Evolutionary conservation across 495 filamentous ascomycete genomes (phyloP), one percentile per base, ranked within the genome.

Genomic region (Daldinia bambusicola): DNA sequence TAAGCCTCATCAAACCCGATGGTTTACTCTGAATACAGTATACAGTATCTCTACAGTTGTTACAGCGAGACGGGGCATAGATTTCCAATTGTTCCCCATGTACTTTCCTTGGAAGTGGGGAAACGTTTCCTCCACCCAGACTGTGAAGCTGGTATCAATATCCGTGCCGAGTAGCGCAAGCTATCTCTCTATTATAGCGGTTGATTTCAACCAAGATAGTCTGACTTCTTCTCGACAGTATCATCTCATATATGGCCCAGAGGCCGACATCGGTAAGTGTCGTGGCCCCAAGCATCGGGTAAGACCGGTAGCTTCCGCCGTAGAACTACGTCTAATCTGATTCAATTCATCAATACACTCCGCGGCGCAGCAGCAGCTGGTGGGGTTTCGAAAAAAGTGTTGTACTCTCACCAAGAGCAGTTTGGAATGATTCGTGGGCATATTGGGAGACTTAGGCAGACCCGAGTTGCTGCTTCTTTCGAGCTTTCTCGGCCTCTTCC

Each of bases 401-500:
- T 63, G 41, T 50, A 8, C 14, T n/a, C 22, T 10, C 32, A 43
- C 55, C 31, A 61, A 22, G 40, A 13, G 52, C 4, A 8, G 20
- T 53, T 52, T 41, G 37, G 22, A 55, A 52, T 52, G 31, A 55
- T 55, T 53, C 67, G 13, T 6, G 43, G 18, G 16, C 59, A 37
- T 20, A 59, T 51, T 71, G 36, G 22, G n/a, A 63, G 59, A 57
- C 50, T 50, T 12, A n/a, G 43, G 58, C 22, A 31, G 70, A 22
- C n/a, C 61, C 56, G 43, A 72, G 61, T 51, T 72, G 26, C 22
- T 72, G 61, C 60, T 69, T 71, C 43, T 67, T 65, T 16, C 61
- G 70, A 41, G 61, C 67, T 61, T 74, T 70, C 63, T 70, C 66
- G 62, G 71, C 67, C 22, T 69, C 71, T 16, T 70, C 71, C 52